Conservation (phyloP, 2,329 filamentous ascomycete species). For the Aspergillus proliferans region DNA sequence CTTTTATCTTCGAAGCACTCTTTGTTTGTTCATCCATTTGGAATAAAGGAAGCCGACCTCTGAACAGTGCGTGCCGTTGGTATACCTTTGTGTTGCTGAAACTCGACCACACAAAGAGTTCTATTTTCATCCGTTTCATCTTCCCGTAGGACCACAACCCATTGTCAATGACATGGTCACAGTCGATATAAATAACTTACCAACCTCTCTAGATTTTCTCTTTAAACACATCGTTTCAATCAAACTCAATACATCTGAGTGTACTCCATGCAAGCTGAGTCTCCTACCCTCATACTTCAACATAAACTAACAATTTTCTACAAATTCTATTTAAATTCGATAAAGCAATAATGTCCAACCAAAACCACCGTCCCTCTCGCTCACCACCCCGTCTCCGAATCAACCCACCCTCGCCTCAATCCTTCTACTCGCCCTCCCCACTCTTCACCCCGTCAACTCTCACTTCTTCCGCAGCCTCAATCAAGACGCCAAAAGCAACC, state of each 20-base stretch:
- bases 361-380: background rate
- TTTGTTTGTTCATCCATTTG: background rate
- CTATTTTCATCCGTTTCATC: slow-evolving; percentile 3
- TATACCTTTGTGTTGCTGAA: too few species aligned
- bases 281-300: too few species aligned
- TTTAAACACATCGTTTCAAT: too few species aligned
- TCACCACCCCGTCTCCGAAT: slow-evolving; percentile 1
- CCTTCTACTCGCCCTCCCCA: background rate
- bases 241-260: too few species aligned
- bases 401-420: slow-evolving; percentile 2
- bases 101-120: background rate
- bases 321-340: too few species aligned
- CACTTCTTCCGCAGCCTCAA: background rate
- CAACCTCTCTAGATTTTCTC: too few species aligned
- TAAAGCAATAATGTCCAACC: background rate
- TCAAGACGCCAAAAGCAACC: background rate
- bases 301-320: too few species aligned
- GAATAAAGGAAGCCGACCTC: background rate
- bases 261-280: too few species aligned
- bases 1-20: background rate
- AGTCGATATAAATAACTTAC: background rate
- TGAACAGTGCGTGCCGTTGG: background rate
- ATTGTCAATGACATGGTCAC: background rate
- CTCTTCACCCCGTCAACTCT: background rate
- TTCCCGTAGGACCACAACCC: slow-evolving; percentile 2